Evolutionary conservation across 1,284 basidiomycete species (phyloP).

Genomic region (Malassezia sympodialis): DNA sequence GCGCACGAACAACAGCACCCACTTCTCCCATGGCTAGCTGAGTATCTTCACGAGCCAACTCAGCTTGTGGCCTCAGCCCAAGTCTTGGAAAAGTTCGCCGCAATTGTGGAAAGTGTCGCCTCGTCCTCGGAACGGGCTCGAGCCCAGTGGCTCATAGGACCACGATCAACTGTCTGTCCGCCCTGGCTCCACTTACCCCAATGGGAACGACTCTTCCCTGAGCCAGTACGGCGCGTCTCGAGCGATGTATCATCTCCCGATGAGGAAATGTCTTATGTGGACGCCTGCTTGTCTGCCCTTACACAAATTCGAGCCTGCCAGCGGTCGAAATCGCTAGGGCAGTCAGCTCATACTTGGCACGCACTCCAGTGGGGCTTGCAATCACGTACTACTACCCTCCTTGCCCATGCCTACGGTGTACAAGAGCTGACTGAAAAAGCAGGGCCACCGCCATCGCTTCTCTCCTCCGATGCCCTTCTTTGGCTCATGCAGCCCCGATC

Average conservation of each 20-base stretch:
- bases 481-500: conserved; percentile 15
- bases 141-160: conserved; percentile 5
- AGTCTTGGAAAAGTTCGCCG: conserved; percentile 9
- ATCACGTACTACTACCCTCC: not conserved
- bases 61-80: conserved; percentile 9
- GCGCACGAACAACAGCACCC: conserved; percentile 1
- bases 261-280: not conserved
- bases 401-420: conserved; percentile 12
- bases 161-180: not conserved
- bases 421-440: conserved; percentile 1
- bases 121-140: conserved; percentile 4
- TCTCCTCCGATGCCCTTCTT: not conserved
- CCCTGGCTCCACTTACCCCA: not conserved
- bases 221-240: not conserved
- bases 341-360: conserved; percentile 16
- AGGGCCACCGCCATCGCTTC: not conserved
- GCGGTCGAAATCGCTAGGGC: conserved; percentile 7
- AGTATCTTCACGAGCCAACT: not conserved
- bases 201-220: not conserved
- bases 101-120: conserved; percentile 7
- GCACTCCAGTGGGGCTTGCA: conserved; percentile 14
- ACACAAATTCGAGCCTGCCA: not conserved
- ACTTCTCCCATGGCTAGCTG: not conserved
- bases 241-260: not conserved
- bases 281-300: not conserved